Evolutionary conservation across 2,329 filamentous ascomycete genomes (phyloP).

Genomic region (Cercospora brassicicola): DNA sequence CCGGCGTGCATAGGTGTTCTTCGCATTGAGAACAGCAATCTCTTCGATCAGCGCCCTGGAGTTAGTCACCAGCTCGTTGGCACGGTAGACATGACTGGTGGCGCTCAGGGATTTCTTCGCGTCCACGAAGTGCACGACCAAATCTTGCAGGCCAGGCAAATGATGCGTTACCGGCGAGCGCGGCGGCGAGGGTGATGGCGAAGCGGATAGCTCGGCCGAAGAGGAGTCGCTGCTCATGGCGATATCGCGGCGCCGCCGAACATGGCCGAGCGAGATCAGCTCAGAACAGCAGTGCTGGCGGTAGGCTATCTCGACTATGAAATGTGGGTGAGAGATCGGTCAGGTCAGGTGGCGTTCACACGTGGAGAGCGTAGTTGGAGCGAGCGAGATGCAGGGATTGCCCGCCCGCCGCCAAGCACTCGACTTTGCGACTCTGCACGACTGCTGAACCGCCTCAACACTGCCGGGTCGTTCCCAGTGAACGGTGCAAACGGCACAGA

Average conservation of each 20-base stretch:
- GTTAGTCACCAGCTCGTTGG: slow-evolving; percentile 78
- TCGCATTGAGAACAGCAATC: slow-evolving; percentile 66
- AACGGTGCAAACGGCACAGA: background rate
- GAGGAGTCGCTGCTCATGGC: slow-evolving; percentile 11
- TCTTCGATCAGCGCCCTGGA: slow-evolving; percentile 77
- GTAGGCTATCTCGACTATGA: background rate
- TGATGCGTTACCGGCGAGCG: slow-evolving; percentile 46
- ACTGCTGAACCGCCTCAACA: background rate
- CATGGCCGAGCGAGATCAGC: background rate
- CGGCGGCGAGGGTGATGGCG: slow-evolving; percentile 39
- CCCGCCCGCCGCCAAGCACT: background rate
- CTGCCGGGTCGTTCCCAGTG: background rate
- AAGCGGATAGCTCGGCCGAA: slow-evolving; percentile 7
- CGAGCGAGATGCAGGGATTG: background rate
- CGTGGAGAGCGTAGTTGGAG: background rate
- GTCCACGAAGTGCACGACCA: slow-evolving; percentile 80
- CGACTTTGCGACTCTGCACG: background rate
- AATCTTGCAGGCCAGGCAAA: slow-evolving; percentile 63
- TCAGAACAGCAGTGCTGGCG: background rate
- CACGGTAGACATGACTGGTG: slow-evolving; percentile 75
- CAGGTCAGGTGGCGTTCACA: background rate
- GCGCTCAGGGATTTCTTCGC: slow-evolving; percentile 86
- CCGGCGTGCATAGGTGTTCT: slow-evolving; percentile 46
- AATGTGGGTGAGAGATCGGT: background rate
- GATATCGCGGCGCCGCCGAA: background rate